Conservation (phyloP, 805 yeast genomes). For the Lipomyces sp. region DNA sequence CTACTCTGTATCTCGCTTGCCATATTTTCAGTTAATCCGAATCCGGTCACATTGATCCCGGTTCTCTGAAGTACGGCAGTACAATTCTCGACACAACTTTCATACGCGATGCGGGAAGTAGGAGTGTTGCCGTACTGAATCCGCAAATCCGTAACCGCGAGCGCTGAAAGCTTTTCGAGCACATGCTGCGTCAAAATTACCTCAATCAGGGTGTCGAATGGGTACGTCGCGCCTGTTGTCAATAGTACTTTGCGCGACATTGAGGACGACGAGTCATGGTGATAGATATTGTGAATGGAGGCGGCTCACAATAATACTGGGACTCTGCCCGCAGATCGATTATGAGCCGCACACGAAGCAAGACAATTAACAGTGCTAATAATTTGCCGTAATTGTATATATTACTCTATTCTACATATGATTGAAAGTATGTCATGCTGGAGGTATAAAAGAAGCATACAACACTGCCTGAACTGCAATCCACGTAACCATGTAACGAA, state of each 20-base stretch:
- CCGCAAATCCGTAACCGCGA: conserved; percentile 51
- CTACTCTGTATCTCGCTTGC: conserved; percentile 51
- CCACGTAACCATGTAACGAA: conserved; percentile 66
- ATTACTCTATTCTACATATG: not conserved
- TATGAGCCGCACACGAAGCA: no score
- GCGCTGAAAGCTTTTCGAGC: conserved; percentile 44
- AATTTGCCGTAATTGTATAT: not conserved
- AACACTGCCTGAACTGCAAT: conserved; percentile 67
- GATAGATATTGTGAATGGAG: not conserved
- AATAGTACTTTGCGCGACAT: conserved; percentile 50
- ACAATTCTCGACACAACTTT: conserved; percentile 25
- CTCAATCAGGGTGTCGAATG: conserved; percentile 66
- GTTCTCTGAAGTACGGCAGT: conserved; percentile 7
- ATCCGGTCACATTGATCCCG: conserved; percentile 49
- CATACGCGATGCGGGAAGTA: conserved; percentile 39
- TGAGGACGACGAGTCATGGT: not conserved
- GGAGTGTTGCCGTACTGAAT: conserved; percentile 65
- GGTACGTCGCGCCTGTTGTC: conserved; percentile 91
- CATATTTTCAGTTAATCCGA: conserved; percentile 54
- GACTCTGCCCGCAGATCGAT: no score
- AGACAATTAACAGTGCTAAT: no score
- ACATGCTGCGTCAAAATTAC: conserved; percentile 49
- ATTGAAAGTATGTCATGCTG: conserved; percentile 55
- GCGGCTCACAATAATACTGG: not conserved
- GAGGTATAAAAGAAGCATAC: conserved; percentile 86